These are phyloP conservation scores for Nephelium lappaceum DNA, from an alignment of 345 rosid species.

Conservation along the genomic window DNA sequence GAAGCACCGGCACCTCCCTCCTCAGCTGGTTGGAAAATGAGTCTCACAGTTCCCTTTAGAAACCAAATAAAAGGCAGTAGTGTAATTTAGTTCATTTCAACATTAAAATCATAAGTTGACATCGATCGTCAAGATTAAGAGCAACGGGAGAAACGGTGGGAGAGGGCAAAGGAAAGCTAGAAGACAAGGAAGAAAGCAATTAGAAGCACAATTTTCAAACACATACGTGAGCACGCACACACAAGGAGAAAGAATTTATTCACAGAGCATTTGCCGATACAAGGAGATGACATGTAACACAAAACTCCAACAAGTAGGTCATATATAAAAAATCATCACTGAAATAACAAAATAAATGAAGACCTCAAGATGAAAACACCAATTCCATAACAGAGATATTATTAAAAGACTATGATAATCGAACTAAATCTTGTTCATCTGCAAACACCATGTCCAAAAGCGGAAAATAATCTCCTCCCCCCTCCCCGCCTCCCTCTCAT, in stretches of 20 bases:
- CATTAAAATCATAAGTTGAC: neutral
- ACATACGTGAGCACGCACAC: neutral
- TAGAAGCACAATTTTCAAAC: neutral
- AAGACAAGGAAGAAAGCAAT: neutral
- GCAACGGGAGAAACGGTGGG: neutral
- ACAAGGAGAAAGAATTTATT: neutral
- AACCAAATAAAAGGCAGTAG: conserved; percentile 17
- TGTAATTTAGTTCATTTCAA: conserved; percentile 11
- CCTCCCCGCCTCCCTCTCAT: no score
- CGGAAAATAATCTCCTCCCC: no score
- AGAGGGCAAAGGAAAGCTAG: neutral
- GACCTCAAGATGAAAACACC: neutral
- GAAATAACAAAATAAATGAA: neutral
- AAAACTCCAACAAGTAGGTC: neutral
- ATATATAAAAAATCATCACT: neutral
- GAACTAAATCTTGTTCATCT: no score
- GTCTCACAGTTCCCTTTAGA: conserved; percentile 81
- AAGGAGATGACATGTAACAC: neutral
- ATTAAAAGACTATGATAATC: neutral
- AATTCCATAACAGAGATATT: neutral
- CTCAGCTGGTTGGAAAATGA: conserved; percentile 92
- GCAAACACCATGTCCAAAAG: no score
- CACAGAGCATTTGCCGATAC: neutral
- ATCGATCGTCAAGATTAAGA: neutral
- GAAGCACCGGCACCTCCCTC: conserved; percentile 94